Evolutionary conservation across 2,329 filamentous ascomycete genomes (phyloP).

Genomic region (Byssoonygena ceratinophila): DNA sequence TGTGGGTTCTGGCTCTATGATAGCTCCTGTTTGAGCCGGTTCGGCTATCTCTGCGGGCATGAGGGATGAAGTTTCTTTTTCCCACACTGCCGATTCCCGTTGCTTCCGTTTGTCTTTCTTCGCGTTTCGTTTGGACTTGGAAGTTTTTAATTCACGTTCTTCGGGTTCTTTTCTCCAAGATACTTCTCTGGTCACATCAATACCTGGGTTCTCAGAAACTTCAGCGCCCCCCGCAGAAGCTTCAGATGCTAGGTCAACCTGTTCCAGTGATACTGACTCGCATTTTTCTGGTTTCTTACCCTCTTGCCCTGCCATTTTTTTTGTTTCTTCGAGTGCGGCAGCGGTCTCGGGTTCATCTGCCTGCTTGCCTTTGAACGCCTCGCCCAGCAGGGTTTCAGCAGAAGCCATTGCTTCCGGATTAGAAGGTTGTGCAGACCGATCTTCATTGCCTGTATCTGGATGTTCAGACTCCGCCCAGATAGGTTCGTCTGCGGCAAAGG

Average conservation of each 20-base stretch:
- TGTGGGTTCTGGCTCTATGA: background rate
- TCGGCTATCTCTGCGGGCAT: background rate
- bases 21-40: background rate
- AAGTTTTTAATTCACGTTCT: constrained; percentile 15
- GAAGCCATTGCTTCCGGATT: background rate
- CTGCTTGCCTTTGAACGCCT: background rate
- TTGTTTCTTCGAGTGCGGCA: background rate
- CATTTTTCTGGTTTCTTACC: constrained; percentile 7
- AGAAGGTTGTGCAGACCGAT: background rate
- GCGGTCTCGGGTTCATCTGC: background rate
- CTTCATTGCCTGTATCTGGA: background rate
- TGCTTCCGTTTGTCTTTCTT: constrained; percentile 35
- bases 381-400: background rate
- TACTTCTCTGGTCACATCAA: background rate
- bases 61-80: constrained; percentile 10
- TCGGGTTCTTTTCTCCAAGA: constrained; percentile 17
- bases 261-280: background rate
- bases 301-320: background rate
- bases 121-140: constrained; percentile 28
- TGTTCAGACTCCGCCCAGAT: background rate
- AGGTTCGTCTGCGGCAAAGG: background rate
- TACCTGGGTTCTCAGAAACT: background rate
- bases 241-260: background rate
- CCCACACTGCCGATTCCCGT: constrained; percentile 10
- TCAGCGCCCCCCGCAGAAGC: background rate